phyloP scores from a whole-genome alignment of 805 yeast genomes.

The Suhomyces xylopsoci region DNA sequence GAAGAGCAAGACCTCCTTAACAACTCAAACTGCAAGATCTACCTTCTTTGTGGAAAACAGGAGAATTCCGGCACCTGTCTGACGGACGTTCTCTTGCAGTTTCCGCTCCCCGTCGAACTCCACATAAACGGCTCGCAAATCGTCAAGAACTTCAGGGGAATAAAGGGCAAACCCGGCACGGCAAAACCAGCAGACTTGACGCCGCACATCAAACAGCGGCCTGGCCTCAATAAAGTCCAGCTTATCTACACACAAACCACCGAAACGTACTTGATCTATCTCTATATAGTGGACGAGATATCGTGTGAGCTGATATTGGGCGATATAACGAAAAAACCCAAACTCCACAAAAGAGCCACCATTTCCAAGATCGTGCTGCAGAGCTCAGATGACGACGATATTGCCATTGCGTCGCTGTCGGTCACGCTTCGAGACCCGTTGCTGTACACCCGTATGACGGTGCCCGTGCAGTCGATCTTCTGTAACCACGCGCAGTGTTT shows the following conservation, averaged over 20 bases:
- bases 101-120: conserved; percentile 71
- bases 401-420: conserved; percentile 60
- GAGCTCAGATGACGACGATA: conserved; percentile 60
- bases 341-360: conserved; percentile 52
- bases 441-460: conserved; percentile 62
- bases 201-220: conserved; percentile 29
- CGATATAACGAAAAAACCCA: conserved; percentile 37
- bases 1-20: conserved; percentile 40
- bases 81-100: conserved; percentile 46
- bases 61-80: conserved; percentile 17
- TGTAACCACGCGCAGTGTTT: conserved; percentile 88
- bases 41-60: conserved; percentile 52
- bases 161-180: conserved; percentile 74
- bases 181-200: conserved; percentile 82
- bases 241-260: conserved; percentile 59
- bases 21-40: conserved; percentile 32
- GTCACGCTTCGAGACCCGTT: conserved; percentile 78
- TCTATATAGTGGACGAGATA: conserved; percentile 53
- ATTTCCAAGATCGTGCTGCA: conserved; percentile 42
- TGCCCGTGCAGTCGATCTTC: conserved; percentile 65
- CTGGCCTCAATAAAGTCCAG: conserved; percentile 44
- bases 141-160: conserved; percentile 48
- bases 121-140: conserved; percentile 56
- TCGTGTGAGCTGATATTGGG: conserved; percentile 21
- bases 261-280: conserved; percentile 47